Percentiles rank a stretch among this genome's conserved stretches.
These are phyloP conservation scores for Suillus fuscotomentosus DNA, from an alignment of 768 basidiomycete genomes.

Conservation along the genomic window DNA sequence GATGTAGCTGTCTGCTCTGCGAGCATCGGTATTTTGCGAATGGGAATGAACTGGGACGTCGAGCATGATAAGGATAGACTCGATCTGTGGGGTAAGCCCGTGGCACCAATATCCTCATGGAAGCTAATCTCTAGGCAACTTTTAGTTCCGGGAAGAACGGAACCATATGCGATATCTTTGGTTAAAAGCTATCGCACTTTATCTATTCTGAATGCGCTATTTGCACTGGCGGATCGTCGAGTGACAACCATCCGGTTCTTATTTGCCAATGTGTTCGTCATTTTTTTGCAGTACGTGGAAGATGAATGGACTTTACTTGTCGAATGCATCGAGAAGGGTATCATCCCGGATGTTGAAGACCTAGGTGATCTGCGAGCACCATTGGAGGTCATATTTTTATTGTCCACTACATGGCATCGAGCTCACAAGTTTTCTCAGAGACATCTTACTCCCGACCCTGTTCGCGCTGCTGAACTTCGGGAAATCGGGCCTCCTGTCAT, in stretches of 20 bases:
- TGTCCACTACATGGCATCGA: neutral
- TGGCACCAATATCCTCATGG: neutral
- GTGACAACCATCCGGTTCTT: slow-evolving; percentile 1
- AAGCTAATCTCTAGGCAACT: neutral
- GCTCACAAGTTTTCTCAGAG: neutral
- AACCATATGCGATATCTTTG: slow-evolving; percentile 19
- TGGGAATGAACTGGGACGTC: neutral
- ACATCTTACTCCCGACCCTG: slow-evolving; percentile 1
- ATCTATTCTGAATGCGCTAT: slow-evolving; percentile 9
- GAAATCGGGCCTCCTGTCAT: slow-evolving; percentile 3
- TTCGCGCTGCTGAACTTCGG: slow-evolving; percentile 10
- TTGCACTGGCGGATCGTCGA: slow-evolving; percentile 8
- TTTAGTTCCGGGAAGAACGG: slow-evolving; percentile 15
- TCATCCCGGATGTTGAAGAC: slow-evolving; percentile 7
- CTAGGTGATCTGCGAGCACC: slow-evolving; percentile 3
- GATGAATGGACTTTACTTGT: slow-evolving; percentile 10
- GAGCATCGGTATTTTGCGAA: neutral
- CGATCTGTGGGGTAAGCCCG: neutral
- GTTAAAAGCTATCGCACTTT: slow-evolving; percentile 16
- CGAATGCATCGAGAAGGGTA: slow-evolving; percentile 9
- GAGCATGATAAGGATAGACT: neutral
- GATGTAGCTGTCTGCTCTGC: neutral
- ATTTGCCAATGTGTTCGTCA: slow-evolving; percentile 7
- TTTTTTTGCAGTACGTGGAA: slow-evolving; percentile 11
- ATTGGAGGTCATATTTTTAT: slow-evolving; percentile 3